phyloP scores from a whole-genome alignment of 1,284 basidiomycete species.

The Phylloporus sp. region DNA sequence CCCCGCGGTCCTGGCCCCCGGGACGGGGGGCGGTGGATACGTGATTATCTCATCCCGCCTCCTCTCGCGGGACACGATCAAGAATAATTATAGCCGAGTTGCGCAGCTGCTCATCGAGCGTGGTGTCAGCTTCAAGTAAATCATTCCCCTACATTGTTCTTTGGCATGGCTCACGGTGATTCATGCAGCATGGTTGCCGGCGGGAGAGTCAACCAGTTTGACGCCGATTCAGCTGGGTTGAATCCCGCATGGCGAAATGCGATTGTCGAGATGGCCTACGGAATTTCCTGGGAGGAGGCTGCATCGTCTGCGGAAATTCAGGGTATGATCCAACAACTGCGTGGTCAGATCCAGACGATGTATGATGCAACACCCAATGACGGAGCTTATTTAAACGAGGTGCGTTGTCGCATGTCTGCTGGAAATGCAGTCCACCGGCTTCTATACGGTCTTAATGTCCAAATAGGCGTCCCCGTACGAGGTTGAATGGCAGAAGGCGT shows the following conservation, averaged over 20 bases:
- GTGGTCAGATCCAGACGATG: slow-evolving; percentile 31
- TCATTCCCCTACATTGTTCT: not conserved
- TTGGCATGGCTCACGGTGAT: not conserved
- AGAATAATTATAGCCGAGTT: slow-evolving; percentile 12
- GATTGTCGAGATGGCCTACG: slow-evolving; percentile 33
- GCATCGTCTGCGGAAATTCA: slow-evolving; percentile 31
- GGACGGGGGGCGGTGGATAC: slow-evolving; percentile 20
- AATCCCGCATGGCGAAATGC: slow-evolving; percentile 50
- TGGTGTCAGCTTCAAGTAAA: slow-evolving; percentile 2
- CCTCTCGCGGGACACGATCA: slow-evolving; percentile 38
- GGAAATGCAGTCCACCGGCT: not conserved
- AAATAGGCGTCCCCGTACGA: slow-evolving; percentile 46
- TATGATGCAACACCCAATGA: slow-evolving; percentile 33
- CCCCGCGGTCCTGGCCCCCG: slow-evolving; percentile 22
- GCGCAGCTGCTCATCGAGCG: slow-evolving; percentile 3
- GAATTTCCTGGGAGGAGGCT: slow-evolving; percentile 39
- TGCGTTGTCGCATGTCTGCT: slow-evolving; percentile 16
- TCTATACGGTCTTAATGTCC: not conserved
- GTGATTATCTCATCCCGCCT: slow-evolving; percentile 42
- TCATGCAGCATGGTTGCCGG: slow-evolving; percentile 41
- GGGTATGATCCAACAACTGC: slow-evolving; percentile 27
- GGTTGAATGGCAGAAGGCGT: slow-evolving; percentile 41
- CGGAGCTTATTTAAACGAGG: slow-evolving; percentile 49
- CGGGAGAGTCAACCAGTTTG: slow-evolving; percentile 41
- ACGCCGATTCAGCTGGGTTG: slow-evolving; percentile 43